phyloP scores from a whole-genome alignment of 306 rosid species.

The Parietaria judaica region DNA sequence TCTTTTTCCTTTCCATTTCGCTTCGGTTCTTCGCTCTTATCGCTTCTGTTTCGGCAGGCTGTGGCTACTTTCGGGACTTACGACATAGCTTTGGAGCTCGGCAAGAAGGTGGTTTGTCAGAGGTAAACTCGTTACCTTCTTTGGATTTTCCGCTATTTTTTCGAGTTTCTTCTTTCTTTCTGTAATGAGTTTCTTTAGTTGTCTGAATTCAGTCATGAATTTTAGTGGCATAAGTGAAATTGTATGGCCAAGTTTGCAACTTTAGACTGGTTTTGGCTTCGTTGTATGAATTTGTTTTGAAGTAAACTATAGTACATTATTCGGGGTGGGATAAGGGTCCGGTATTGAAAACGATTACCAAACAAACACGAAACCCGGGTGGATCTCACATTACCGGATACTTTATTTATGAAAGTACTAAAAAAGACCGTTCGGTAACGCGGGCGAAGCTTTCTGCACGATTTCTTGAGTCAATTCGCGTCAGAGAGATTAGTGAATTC shows the following conservation, averaged over 20 bases:
- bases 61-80: conserved; percentile 90
- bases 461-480: no score
- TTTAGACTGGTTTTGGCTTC: neutral
- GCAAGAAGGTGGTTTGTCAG: conserved; percentile 86
- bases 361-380: no score
- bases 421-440: no score
- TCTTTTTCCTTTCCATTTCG: neutral
- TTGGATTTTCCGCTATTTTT: no score
- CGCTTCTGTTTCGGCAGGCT: conserved; percentile 39
- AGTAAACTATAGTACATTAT: no score
- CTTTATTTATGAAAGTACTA: no score
- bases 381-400: no score
- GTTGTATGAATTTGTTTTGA: no score
- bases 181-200: neutral
- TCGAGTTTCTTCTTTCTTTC: no score
- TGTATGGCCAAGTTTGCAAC: neutral
- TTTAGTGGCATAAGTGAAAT: neutral
- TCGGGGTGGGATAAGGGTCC: no score
- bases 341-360: no score
- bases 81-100: conserved; percentile 84
- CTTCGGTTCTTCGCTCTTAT: neutral
- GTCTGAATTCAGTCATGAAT: neutral
- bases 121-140: conserved; percentile 37
- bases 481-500: neutral
- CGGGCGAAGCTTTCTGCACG: no score